Conservation (phyloP, 2,329 filamentous ascomycete species). For the Ramularia endophylla region DNA sequence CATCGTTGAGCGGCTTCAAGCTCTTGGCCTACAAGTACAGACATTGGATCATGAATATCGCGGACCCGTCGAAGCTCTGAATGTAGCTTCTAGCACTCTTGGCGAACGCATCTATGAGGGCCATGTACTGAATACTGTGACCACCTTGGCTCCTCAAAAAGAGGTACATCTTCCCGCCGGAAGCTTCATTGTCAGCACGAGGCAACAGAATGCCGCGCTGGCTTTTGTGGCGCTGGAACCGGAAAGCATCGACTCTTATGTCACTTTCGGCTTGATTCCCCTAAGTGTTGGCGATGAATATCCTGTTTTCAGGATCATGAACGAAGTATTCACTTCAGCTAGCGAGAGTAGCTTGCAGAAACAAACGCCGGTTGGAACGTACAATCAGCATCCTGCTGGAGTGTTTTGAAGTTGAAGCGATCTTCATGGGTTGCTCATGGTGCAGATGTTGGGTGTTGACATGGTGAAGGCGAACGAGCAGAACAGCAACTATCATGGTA, state of each 20-base stretch:
- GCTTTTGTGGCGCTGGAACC: slow-evolving; percentile 24
- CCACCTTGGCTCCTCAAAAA: slow-evolving; percentile 11
- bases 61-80: slow-evolving; percentile 20
- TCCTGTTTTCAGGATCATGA: slow-evolving; percentile 16
- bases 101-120: slow-evolving; percentile 20
- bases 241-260: slow-evolving; percentile 24
- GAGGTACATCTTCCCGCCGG: slow-evolving; percentile 19
- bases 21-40: slow-evolving; percentile 22
- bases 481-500: too few species aligned
- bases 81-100: slow-evolving; percentile 16
- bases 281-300: slow-evolving; percentile 21
- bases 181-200: slow-evolving; percentile 20
- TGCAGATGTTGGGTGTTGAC: too few species aligned
- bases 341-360: too few species aligned
- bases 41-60: slow-evolving; percentile 16
- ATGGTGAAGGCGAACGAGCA: too few species aligned
- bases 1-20: slow-evolving; percentile 18
- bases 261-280: slow-evolving; percentile 18
- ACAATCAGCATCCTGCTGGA: too few species aligned
- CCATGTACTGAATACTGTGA: slow-evolving; percentile 20
- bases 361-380: too few species aligned
- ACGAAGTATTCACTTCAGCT: too few species aligned
- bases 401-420: too few species aligned
- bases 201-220: slow-evolving; percentile 25
- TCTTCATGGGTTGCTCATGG: too few species aligned